Percentiles rank a stretch among this genome's conserved stretches.
These are phyloP conservation scores for Glycine soja DNA, from an alignment of 306 rosid genomes.

Conservation along the genomic window DNA sequence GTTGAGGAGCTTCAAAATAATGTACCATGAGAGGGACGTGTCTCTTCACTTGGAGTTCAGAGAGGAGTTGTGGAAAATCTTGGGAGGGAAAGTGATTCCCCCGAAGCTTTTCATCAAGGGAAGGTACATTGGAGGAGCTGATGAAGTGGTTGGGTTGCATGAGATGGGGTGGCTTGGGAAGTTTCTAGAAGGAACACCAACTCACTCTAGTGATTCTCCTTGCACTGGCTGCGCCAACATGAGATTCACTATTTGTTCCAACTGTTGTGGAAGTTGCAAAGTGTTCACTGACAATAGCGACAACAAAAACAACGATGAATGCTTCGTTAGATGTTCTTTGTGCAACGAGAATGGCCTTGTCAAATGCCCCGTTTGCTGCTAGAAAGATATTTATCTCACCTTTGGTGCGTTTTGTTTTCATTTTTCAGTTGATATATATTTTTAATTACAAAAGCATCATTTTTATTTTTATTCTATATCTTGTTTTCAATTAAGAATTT, in stretches of 20 bases:
- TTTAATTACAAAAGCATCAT: not conserved
- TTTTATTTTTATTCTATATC: not conserved
- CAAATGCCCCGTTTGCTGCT: conserved; percentile 79
- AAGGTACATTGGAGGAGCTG: conserved; percentile 93
- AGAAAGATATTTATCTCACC: not conserved
- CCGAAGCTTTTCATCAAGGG: conserved; percentile 93
- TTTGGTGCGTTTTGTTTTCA: not conserved
- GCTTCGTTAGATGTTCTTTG: conserved; percentile 62
- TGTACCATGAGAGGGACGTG: conserved; percentile 81
- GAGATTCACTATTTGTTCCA: conserved; percentile 69
- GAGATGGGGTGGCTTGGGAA: conserved; percentile 82
- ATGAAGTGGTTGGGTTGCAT: conserved; percentile 79
- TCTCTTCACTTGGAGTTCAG: conserved; percentile 83
- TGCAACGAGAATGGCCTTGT: conserved; percentile 95
- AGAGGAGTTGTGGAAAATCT: conserved; percentile 77
- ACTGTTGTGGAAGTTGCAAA: conserved; percentile 83
- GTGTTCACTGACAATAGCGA: conserved; percentile 37
- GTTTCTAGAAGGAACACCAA: conserved; percentile 77
- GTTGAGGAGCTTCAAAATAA: conserved; percentile 70
- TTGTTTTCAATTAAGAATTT: conserved; percentile 15
- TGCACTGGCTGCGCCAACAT: conserved; percentile 73
- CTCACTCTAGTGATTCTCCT: conserved; percentile 44
- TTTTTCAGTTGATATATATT: not conserved
- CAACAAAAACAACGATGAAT: conserved; percentile 25
- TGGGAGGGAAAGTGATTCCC: conserved; percentile 78